Conservation (phyloP, 306 rosid species). For the Vigna trinervia region DNA sequence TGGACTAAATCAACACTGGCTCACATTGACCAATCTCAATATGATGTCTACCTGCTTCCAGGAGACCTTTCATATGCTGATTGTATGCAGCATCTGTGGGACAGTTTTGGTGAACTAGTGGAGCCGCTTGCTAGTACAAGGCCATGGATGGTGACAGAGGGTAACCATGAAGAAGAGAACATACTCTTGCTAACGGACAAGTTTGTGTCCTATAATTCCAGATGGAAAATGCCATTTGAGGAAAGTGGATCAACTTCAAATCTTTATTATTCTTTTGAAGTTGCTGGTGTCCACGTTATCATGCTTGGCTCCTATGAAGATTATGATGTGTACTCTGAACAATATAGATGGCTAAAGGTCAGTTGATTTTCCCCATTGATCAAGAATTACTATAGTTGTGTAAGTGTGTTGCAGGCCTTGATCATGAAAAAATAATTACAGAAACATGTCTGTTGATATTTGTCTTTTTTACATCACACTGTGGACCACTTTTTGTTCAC, state of each 20-base stretch:
- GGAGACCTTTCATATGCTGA: slow-evolving; percentile 98
- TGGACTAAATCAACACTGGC: slow-evolving; percentile 96
- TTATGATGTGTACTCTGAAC: slow-evolving; percentile 71
- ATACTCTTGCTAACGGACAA: slow-evolving; percentile 65
- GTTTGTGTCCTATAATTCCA: slow-evolving; percentile 80
- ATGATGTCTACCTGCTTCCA: slow-evolving; percentile 89
- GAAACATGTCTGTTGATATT: background rate
- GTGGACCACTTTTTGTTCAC: background rate
- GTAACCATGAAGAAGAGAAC: slow-evolving; percentile 87
- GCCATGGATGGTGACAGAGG: slow-evolving; percentile 99
- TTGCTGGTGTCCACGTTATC: slow-evolving; percentile 71
- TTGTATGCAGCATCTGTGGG: slow-evolving; percentile 82
- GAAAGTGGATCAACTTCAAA: slow-evolving; percentile 93
- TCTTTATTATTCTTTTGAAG: slow-evolving; percentile 93
- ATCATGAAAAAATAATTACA: background rate
- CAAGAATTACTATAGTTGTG: slow-evolving; percentile 2
- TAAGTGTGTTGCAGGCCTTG: background rate
- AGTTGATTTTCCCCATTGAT: slow-evolving; percentile 42
- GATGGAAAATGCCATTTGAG: slow-evolving; percentile 93
- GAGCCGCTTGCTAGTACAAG: slow-evolving; percentile 94
- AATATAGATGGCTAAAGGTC: slow-evolving; percentile 91
- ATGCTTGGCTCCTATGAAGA: slow-evolving; percentile 97
- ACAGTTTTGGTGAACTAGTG: slow-evolving; percentile 80
- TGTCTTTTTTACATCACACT: background rate
- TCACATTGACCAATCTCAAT: slow-evolving; percentile 74